Base-by-base conservation (phyloP, 2,329 filamentous ascomycete species). In the Berkeleyomyces basicola region DNA sequence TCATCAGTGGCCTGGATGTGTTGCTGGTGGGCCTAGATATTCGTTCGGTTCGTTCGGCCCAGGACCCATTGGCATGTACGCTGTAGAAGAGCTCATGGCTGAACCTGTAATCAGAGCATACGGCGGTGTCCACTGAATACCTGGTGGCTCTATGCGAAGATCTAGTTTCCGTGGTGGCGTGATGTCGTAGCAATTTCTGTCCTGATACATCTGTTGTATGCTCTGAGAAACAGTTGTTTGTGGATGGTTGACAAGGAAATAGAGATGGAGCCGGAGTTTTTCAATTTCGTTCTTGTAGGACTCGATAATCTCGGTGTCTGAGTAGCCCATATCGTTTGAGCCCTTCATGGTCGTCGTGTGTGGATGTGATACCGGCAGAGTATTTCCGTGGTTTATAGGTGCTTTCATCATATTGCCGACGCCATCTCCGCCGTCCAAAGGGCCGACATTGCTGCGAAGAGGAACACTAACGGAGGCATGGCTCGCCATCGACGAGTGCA, bases 181-280 rank as follows among this genome's bases (percentile, higher is more conserved):
- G 10, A 55, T n/a, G 14, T 55, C 49, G 33, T 55, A 55, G 33
- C 49, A 55, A 33, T 55, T 55, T 33, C 16, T 31, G 7, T 59
- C 58, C 9, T 61, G 59, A 43, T 33, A 42, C 47, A 55, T 61
- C 31, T 55, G 59, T 16, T 53, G 59, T 42, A 64, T 51, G 39
- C 42, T 39, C 16, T 61, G 40, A 7, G 63, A 37, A 42, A 58
- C 51, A n/a, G 55, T n/a, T 3, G 53, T 37, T 23, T n/a, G 55
- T 9, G 53, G 53, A 6, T 64, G 60, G 33, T 40, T 59, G 9
- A 49, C 53, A 4, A 64, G 36, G 14, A 62, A 49, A 51, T 57
- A 64, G 11, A 64, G 55, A 14, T 64, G 63, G 2, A 61, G 46
- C 7, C 63, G 53, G 14, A 64, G 46, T 14, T 62, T 64, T 47